These are phyloP conservation scores for Petrea volubilis DNA, from an alignment of 257 asterid genomes.

Conservation along the genomic window DNA sequence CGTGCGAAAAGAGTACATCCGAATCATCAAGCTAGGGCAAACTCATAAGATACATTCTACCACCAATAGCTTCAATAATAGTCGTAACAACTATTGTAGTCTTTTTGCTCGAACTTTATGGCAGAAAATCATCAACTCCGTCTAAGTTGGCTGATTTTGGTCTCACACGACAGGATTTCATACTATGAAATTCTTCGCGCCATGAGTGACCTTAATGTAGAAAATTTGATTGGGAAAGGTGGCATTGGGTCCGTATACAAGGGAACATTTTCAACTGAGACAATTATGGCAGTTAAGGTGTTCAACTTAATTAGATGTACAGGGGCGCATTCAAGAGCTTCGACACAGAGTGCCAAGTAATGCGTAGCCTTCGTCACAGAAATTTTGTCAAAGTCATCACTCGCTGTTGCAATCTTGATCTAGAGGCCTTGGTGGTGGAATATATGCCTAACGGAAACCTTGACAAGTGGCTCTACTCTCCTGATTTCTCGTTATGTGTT, in stretches of 20 bases:
- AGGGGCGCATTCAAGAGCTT: slow-evolving; percentile 15
- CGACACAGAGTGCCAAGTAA: background rate
- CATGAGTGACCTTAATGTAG: background rate
- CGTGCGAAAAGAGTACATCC: too few relatives aligned
- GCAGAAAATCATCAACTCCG: too few relatives aligned
- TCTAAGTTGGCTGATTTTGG: too few relatives aligned
- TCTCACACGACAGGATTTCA: too few relatives aligned
- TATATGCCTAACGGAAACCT: slow-evolving; percentile 20
- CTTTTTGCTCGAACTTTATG: too few relatives aligned
- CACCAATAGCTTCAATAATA: too few relatives aligned
- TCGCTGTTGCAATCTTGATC: background rate
- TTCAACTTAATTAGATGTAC: background rate
- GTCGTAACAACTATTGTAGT: too few relatives aligned
- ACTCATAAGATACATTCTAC: too few relatives aligned
- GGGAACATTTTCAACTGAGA: background rate
- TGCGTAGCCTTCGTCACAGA: slow-evolving; percentile 14
- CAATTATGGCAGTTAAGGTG: background rate
- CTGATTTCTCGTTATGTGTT: background rate
- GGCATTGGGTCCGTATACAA: slow-evolving; percentile 6
- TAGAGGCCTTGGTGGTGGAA: too few relatives aligned
- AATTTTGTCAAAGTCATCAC: slow-evolving; percentile 5
- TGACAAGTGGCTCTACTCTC: slow-evolving; percentile 1
- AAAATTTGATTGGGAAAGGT: slow-evolving; percentile 9
- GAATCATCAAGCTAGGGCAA: too few relatives aligned
- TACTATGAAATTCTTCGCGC: slow-evolving; percentile 8